These are phyloP conservation scores for Epichloe coenophiala DNA, from an alignment of 2,329 filamentous ascomycete genomes.

Conservation along the genomic window DNA sequence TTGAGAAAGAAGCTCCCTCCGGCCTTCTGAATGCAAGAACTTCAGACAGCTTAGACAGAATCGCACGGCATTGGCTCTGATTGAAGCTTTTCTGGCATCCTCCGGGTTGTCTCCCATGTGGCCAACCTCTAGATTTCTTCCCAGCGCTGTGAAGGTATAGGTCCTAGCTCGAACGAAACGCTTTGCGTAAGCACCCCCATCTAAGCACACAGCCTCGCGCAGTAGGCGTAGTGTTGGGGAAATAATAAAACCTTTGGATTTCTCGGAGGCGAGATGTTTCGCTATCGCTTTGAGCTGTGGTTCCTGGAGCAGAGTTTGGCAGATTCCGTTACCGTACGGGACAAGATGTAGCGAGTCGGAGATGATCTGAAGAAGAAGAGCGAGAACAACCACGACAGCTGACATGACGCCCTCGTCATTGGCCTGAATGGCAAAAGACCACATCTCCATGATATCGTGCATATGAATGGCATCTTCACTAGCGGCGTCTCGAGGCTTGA, in stretches of 20 bases:
- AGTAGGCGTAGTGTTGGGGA: slow-evolving; percentile 78
- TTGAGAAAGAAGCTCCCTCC: slow-evolving; percentile 68
- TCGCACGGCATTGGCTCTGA: slow-evolving; percentile 69
- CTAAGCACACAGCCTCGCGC: slow-evolving; percentile 71
- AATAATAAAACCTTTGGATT: slow-evolving; percentile 75
- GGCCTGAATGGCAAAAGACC: slow-evolving; percentile 68
- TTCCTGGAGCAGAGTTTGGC: slow-evolving; percentile 68
- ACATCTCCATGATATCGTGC: slow-evolving; percentile 71
- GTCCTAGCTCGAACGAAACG: slow-evolving; percentile 66
- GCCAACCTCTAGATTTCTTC: slow-evolving; percentile 66
- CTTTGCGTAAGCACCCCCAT: slow-evolving; percentile 74
- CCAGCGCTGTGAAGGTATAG: slow-evolving; percentile 66
- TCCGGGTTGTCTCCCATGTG: slow-evolving; percentile 43
- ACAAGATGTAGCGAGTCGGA: slow-evolving; percentile 65
- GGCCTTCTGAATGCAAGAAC: slow-evolving; percentile 62
- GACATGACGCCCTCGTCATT: slow-evolving; percentile 74
- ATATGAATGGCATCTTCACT: slow-evolving; percentile 47
- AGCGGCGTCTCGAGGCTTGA: slow-evolving; percentile 31
- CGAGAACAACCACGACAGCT: slow-evolving; percentile 65
- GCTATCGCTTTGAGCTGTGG: slow-evolving; percentile 70
- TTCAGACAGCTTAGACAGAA: slow-evolving; percentile 71
- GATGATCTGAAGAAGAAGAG: slow-evolving; percentile 66
- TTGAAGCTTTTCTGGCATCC: slow-evolving; percentile 57
- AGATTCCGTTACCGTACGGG: slow-evolving; percentile 62
- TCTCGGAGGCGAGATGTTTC: slow-evolving; percentile 64